These are phyloP conservation scores for Scutellaria minor DNA, from an alignment of 257 asterid species.

Conservation along the genomic window DNA sequence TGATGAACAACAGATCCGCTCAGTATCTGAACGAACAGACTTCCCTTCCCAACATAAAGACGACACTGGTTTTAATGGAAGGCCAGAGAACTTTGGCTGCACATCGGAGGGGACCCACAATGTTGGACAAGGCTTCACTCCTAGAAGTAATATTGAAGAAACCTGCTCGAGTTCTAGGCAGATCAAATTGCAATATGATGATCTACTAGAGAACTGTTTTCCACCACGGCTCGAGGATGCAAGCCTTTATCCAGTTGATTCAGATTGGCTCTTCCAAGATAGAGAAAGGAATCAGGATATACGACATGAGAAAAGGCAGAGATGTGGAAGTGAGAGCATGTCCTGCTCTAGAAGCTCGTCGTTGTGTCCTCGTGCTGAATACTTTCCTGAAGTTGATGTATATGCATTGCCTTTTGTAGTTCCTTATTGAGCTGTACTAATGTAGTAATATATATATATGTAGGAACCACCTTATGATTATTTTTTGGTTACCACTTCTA, in stretches of 20 bases:
- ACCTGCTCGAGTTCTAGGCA: slow-evolving; percentile 21
- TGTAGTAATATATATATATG: slow-evolving; percentile 14
- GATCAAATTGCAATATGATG: slow-evolving; percentile 31
- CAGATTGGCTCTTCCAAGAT: slow-evolving; percentile 54
- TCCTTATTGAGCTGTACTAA: slow-evolving; percentile 52
- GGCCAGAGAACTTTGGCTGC: background rate
- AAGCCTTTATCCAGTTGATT: slow-evolving; percentile 34
- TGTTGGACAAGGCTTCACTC: background rate
- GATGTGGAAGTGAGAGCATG: slow-evolving; percentile 12
- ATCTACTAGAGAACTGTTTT: slow-evolving; percentile 46
- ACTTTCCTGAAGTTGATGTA: slow-evolving; percentile 44
- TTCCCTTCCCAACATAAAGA: slow-evolving; percentile 9
- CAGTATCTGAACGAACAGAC: slow-evolving; percentile 43
- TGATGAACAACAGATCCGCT: slow-evolving; percentile 24
- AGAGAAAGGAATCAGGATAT: slow-evolving; percentile 17
- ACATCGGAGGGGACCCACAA: background rate
- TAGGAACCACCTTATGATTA: too few relatives aligned
- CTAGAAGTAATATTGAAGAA: slow-evolving; percentile 12
- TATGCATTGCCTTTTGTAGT: slow-evolving; percentile 60
- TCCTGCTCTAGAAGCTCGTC: slow-evolving; percentile 43
- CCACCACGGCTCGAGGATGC: slow-evolving; percentile 39
- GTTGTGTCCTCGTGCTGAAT: slow-evolving; percentile 53
- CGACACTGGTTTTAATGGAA: slow-evolving; percentile 15
- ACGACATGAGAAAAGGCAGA: slow-evolving; percentile 36
- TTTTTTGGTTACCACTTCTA: slow-evolving; percentile 16